These are phyloP conservation scores for Bodo saltans DNA, from an alignment of 78 protist species.

Conservation along the genomic window DNA sequence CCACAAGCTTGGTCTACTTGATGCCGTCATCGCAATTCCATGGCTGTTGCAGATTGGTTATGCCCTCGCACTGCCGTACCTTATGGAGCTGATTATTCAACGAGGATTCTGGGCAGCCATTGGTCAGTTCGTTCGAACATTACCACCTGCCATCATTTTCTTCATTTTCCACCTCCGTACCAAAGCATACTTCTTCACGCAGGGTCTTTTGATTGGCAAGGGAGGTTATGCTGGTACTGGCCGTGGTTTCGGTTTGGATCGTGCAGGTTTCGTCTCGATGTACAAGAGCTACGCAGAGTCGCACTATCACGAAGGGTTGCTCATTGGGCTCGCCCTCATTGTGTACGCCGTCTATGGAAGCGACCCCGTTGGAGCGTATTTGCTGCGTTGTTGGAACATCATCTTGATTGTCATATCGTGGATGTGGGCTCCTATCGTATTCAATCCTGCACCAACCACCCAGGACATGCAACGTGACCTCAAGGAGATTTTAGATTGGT, in stretches of 20 bases:
- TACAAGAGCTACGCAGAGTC: constrained; percentile 1
- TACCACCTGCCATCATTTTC: constrained; percentile 5
- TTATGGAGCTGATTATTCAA: constrained; percentile 6
- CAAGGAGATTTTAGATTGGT: constrained; percentile 1
- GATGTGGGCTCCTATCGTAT: constrained; percentile 20
- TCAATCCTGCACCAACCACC: constrained; percentile 9
- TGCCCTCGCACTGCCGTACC: constrained; percentile 18
- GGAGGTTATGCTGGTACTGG: constrained; percentile 29
- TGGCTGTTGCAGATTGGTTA: constrained; percentile 30
- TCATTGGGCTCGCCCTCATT: background rate
- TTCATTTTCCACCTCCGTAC: constrained; percentile 28
- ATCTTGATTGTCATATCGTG: constrained; percentile 16
- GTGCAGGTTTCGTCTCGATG: background rate
- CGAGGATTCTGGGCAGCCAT: background rate
- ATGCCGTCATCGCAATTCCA: constrained; percentile 23
- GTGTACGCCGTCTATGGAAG: constrained; percentile 5
- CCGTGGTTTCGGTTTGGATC: constrained; percentile 27
- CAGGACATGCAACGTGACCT: constrained; percentile 13
- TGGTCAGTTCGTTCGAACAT: background rate
- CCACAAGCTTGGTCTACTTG: constrained; percentile 30
- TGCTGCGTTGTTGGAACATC: background rate
- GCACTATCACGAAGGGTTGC: constrained; percentile 1
- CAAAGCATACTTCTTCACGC: constrained; percentile 23
- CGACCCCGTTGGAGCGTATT: constrained; percentile 3
- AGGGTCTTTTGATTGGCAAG: constrained; percentile 14